These are phyloP conservation scores for Gryganskiella cystojenkinii DNA, from an alignment of 192 early-diverging fungal genomes.

Conservation along the genomic window DNA sequence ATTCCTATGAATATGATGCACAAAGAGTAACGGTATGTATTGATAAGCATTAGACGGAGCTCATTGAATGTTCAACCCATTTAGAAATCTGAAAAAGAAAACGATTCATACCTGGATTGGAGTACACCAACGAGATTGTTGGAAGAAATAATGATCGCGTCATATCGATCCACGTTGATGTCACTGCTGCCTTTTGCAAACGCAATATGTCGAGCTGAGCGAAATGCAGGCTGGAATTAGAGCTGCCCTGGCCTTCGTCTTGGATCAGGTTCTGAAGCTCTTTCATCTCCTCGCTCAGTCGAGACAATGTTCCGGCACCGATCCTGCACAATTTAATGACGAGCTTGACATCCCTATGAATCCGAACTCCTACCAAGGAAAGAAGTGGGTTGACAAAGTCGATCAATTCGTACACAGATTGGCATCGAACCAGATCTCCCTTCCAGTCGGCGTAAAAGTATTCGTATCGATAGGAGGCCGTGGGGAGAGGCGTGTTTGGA, in stretches of 20 bases:
- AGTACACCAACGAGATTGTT: slow-evolving; percentile 64
- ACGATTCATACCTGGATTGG: slow-evolving; percentile 72
- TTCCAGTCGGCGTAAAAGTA: slow-evolving; percentile 76
- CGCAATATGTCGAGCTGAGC: background rate
- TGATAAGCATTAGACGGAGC: too few relatives aligned
- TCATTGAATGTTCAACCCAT: background rate
- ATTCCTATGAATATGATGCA: slow-evolving; percentile 19
- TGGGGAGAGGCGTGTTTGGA: slow-evolving; percentile 24
- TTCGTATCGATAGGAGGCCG: slow-evolving; percentile 39
- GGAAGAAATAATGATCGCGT: slow-evolving; percentile 69
- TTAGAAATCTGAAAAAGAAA: too few relatives aligned
- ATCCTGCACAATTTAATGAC: slow-evolving; percentile 39
- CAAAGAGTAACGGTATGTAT: too few relatives aligned
- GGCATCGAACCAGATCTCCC: slow-evolving; percentile 52
- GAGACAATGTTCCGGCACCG: slow-evolving; percentile 22
- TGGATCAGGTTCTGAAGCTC: background rate
- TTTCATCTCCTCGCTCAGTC: slow-evolving; percentile 4
- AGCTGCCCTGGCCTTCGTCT: background rate
- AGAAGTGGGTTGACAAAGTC: slow-evolving; percentile 51
- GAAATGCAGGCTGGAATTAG: background rate
- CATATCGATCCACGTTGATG: slow-evolving; percentile 51
- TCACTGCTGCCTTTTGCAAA: slow-evolving; percentile 2
- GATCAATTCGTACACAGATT: slow-evolving; percentile 32
- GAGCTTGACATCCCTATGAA: slow-evolving; percentile 42
- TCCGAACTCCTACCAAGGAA: slow-evolving; percentile 55